Base-by-base conservation (phyloP, 2,329 filamentous ascomycete species). In the Diaporthe amygdali region DNA sequence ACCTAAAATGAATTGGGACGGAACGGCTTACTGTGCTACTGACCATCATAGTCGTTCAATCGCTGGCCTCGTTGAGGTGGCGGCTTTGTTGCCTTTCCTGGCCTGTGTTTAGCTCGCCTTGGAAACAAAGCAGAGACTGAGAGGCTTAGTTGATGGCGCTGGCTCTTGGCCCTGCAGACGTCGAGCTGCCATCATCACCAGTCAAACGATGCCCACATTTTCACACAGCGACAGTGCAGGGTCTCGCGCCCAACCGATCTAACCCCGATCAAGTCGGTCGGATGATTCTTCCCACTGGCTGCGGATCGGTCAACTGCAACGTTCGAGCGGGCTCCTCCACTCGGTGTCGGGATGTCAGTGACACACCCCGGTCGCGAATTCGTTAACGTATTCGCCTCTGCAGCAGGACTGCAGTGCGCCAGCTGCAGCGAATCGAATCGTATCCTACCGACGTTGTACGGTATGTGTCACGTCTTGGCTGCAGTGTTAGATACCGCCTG, bases 151-250 rank as follows among this genome's bases (percentile, higher is more conserved):
- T n/a, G 52, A 20, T 34, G 52, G 54, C 27, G 27, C 37, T 22
- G 39, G 66, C 27, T 52, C 47, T 54, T 54, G 56, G 56, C 41
- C 56, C 14, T 25, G 66, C 52, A 68, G 52, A 68, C 17, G 66
- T 68, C 66, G 66, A 68, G 41, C 54, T 68, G 52, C 37, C 66
- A 51, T 59, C 52, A 51, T 14, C 30, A 32, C 66, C 66, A 51
- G 66, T 59, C 66, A 59, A 59, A 12, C 27, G 32, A 39, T 30
- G 34, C 30, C 49, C 52, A 41, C 66, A 51, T 49, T 68, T 8
- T 56, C 32, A 8, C 59, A 49, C 59, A 14, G 59, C 34, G 49
- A 49, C 59, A 49, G n/a, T 46, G 59, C 59, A 64, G 59, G 59
- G 59, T 64, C 59, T 44, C 44, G 37, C 7, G 44, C 59, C 59